phyloP scores from a whole-genome alignment of 352 stramenopile species.

The Pythium diclinum region DNA sequence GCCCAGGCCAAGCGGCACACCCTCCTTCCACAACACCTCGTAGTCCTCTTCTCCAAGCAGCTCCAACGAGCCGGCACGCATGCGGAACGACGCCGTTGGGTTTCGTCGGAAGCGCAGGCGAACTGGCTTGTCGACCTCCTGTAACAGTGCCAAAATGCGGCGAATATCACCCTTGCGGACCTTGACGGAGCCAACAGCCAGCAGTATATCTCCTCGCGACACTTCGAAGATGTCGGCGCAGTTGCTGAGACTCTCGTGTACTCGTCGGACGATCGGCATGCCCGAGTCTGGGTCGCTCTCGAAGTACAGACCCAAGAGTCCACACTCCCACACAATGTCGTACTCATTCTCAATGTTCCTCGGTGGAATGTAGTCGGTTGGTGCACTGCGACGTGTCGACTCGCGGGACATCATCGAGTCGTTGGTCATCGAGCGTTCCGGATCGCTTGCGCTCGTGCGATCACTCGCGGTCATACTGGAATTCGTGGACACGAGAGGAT shows the following conservation, averaged over 20 bases:
- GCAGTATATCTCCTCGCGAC: conserved; percentile 70
- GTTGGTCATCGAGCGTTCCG: conserved; percentile 37
- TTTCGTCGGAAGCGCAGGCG: conserved; percentile 71
- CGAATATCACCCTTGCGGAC: conserved; percentile 83
- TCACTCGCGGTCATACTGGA: conserved; percentile 53
- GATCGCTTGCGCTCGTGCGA: conserved; percentile 45
- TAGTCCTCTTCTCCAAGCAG: conserved; percentile 84
- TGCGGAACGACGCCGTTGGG: conserved; percentile 63
- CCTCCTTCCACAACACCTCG: conserved; percentile 83
- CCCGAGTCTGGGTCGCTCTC: conserved; percentile 75
- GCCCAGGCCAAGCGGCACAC: conserved; percentile 75
- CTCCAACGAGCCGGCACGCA: conserved; percentile 67
- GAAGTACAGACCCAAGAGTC: conserved; percentile 80
- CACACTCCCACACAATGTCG: conserved; percentile 87
- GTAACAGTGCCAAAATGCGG: conserved; percentile 66
- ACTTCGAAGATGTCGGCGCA: conserved; percentile 86
- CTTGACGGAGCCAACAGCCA: conserved; percentile 70
- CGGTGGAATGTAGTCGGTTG: conserved; percentile 59
- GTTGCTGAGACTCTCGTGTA: conserved; percentile 85
- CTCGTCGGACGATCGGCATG: conserved; percentile 84
- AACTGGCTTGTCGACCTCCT: conserved; percentile 83
- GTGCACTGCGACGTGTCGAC: conserved; percentile 50
- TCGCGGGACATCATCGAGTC: conserved; percentile 45
- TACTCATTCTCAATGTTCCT: conserved; percentile 77
- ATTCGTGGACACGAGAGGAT: conserved; percentile 12